Evolutionary conservation across 768 basidiomycete genomes (phyloP), one percentile per base, ranked within the genome.

Genomic region (Serendipita sp.): DNA sequence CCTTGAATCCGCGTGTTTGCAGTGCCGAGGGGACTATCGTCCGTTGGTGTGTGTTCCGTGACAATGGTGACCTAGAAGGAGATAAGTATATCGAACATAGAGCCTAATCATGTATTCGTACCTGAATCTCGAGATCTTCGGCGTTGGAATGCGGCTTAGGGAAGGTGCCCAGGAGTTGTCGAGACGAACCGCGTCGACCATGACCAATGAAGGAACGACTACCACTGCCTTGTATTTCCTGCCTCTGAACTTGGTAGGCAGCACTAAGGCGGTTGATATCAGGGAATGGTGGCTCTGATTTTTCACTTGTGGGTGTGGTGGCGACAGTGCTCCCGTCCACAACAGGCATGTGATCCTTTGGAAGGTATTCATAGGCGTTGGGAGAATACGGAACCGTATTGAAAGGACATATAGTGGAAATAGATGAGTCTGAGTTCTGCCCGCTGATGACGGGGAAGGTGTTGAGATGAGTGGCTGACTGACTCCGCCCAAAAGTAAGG

Each of bases 21-120:
- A 52, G 16, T 18, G 48, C 48, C n/a, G 48, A 31, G 48, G 34
- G 55, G 16, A 37, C 16, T 29, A 33, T 31, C 36, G 27, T 60
- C 29, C 8, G 29, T 60, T 60, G 55, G 55, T 8, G 48, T 50
- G 2, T 50, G 48, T 50, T 60, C 55, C 2, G 55, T 60, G 27
- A 37, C 34, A 60, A 60, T 34, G 34, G 55, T 60, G 55, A 60
- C 55, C 55, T 60, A n/a, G 55, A 60, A 34, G 23, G 27, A 60
- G 36, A 36, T 2, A 3, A 52, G 31, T 10, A 8, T 52, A 31
- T 52, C 48, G 31, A 52, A 10, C n/a, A 1, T 33, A 33, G 55
- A 60, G 16, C 10, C 27, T 36, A 60, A 31, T 16, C 34, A 27
- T 60, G 27, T 1, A 60, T n/a, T 4, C 8, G 31, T 60, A 60